Evolutionary conservation across 768 basidiomycete genomes (phyloP).

Genomic region (Candolleomyces eurysporus): DNA sequence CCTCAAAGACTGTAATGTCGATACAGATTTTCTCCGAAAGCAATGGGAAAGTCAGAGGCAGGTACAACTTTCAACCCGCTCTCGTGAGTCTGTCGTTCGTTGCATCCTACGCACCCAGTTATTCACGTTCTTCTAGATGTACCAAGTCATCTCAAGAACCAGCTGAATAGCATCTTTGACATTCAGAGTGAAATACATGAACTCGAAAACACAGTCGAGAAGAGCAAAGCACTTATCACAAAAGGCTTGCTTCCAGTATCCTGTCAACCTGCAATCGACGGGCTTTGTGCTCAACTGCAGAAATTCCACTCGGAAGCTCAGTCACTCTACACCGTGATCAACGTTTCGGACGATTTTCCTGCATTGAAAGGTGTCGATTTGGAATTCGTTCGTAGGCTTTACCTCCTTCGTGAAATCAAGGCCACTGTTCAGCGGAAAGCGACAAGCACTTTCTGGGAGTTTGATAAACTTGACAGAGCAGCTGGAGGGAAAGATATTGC

Average conservation of each 20-base stretch:
- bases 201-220: conserved; percentile 13
- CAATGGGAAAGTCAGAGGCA: not conserved
- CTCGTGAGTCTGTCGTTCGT: not conserved
- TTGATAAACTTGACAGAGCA: conserved; percentile 31
- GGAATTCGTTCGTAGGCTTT: conserved; percentile 26
- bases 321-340: conserved; percentile 32
- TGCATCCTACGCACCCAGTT: not conserved
- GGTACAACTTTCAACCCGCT: not conserved
- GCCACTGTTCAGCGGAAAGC: conserved; percentile 32
- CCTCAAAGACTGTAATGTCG: not conserved
- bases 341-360: conserved; percentile 29
- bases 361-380: conserved; percentile 27
- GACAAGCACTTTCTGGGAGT: conserved; percentile 33
- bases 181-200: conserved; percentile 26
- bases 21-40: not conserved
- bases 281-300: conserved; percentile 14
- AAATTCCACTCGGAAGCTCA: conserved; percentile 16
- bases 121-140: conserved; percentile 18
- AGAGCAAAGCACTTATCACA: conserved; percentile 14
- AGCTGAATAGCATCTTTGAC: conserved; percentile 26
- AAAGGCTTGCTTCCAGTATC: conserved; percentile 5
- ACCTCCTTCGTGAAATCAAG: conserved; percentile 35
- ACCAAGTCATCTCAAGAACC: conserved; percentile 27
- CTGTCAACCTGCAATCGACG: conserved; percentile 4
- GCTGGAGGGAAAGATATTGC: conserved; percentile 23